A percentile compares a stretch with the other conserved stretches of the same genome.
Evolutionary conservation across 768 basidiomycete genomes (phyloP).

Genomic region (Boletus fagicola): DNA sequence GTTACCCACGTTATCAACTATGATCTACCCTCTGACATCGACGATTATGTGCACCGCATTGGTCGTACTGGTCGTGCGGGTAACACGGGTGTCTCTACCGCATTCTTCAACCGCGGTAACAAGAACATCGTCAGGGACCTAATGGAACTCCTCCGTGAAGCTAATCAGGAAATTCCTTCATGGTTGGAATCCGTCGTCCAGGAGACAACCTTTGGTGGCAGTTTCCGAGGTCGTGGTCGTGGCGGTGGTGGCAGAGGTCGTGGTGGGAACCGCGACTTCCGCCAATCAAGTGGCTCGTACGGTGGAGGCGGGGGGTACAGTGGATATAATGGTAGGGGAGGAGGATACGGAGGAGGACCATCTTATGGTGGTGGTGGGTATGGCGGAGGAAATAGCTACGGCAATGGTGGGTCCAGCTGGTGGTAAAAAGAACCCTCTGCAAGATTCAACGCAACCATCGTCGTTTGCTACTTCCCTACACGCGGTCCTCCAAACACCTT

Average conservation of each 20-base stretch:
- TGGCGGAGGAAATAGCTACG: slow-evolving; percentile 30
- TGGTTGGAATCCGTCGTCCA: slow-evolving; percentile 89
- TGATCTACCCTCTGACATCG: slow-evolving; percentile 96
- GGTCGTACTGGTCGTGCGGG: slow-evolving; percentile 99
- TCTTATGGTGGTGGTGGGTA: slow-evolving; percentile 31
- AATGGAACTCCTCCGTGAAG: slow-evolving; percentile 90
- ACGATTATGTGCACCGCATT: slow-evolving; percentile 98
- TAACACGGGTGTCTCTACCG: slow-evolving; percentile 93
- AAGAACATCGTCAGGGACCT: slow-evolving; percentile 90
- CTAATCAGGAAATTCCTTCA: slow-evolving; percentile 88
- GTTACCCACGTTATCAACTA: slow-evolving; percentile 99
- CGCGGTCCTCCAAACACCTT: slow-evolving; percentile 17
- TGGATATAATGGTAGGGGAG: slow-evolving; percentile 36
- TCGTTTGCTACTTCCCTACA: slow-evolving; percentile 5
- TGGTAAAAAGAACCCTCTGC: slow-evolving; percentile 39
- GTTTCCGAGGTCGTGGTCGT: slow-evolving; percentile 56
- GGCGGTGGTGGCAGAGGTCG: slow-evolving; percentile 35
- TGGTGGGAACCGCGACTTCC: slow-evolving; percentile 38
- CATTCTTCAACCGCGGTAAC: slow-evolving; percentile 95
- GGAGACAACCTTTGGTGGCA: slow-evolving; percentile 71
- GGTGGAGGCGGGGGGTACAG: slow-evolving; percentile 36
- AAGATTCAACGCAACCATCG: slow-evolving; percentile 13
- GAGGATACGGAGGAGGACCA: slow-evolving; percentile 43
- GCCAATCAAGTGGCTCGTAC: slow-evolving; percentile 28
- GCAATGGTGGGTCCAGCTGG: slow-evolving; percentile 42